Conservation (phyloP, 305 asterid genomes). For the Salvia sclarea region DNA sequence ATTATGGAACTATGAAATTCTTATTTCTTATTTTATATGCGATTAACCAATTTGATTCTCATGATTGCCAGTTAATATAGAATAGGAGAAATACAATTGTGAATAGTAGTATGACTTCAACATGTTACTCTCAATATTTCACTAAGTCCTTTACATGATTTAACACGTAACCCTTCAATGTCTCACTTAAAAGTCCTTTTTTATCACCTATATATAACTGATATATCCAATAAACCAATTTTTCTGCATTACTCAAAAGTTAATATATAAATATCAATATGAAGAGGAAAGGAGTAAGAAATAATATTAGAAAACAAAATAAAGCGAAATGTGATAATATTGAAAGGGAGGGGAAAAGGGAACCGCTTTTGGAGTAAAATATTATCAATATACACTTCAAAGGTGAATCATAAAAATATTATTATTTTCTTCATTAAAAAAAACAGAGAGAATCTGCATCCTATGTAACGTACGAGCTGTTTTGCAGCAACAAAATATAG, state of each 20-base stretch:
- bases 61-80: no score
- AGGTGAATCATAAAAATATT: not conserved
- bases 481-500: slow-evolving; percentile 1
- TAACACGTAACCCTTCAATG: no score
- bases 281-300: not conserved
- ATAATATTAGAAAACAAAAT: not conserved
- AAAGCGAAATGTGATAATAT: not conserved
- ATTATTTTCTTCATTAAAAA: not conserved
- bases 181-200: no score
- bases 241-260: not conserved
- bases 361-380: not conserved
- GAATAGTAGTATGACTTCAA: no score
- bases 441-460: slow-evolving; percentile 9
- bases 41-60: no score
- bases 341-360: not conserved
- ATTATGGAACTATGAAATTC: no score
- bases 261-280: not conserved
- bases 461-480: slow-evolving; percentile 14
- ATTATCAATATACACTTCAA: not conserved
- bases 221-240: not conserved
- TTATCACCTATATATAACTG: not conserved
- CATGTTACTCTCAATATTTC: no score
- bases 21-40: no score
- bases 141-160: no score
- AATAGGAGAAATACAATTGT: no score